phyloP scores from a whole-genome alignment of 352 stramenopile genomes.

The Phytophthora hybrid region DNA sequence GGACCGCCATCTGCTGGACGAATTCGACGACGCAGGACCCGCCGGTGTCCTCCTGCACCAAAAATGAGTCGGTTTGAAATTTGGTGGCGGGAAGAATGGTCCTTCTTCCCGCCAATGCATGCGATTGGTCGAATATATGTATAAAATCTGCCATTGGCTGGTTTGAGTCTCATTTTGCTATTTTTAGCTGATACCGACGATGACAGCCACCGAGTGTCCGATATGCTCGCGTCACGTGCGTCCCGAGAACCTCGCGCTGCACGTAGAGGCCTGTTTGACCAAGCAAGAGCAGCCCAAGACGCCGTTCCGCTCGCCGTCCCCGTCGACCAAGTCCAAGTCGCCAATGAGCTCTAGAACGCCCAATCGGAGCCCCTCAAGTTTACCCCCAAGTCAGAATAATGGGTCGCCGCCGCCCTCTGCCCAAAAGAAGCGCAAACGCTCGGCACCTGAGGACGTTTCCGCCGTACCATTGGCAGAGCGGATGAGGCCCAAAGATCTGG shows the following conservation, averaged over 20 bases:
- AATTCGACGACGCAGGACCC: constrained; percentile 39
- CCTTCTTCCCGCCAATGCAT: constrained; percentile 22
- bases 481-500: constrained; percentile 69
- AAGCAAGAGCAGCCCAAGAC: constrained; percentile 43
- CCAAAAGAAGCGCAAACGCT: constrained; percentile 66
- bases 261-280: constrained; percentile 70
- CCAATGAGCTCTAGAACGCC: constrained; percentile 7
- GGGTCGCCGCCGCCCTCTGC: constrained; percentile 26
- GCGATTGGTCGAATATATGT: constrained; percentile 29
- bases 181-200: constrained; percentile 11
- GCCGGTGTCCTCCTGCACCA: constrained; percentile 28
- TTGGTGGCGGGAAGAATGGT: constrained; percentile 20
- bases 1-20: constrained; percentile 39
- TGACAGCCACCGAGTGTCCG: constrained; percentile 61
- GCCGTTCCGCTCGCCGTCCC: constrained; percentile 19
- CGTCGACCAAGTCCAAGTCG: constrained; percentile 28
- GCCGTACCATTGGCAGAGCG: constrained; percentile 73
- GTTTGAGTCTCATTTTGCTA: constrained; percentile 18
- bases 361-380: constrained; percentile 19
- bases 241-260: constrained; percentile 72
- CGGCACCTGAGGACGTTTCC: constrained; percentile 30
- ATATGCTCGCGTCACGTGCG: constrained; percentile 85
- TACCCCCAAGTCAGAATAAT: constrained; percentile 8
- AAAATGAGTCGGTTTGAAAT: constrained; percentile 14
- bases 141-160: constrained; percentile 14